Percentiles rank a stretch among this genome's conserved stretches.
phyloP scores from a whole-genome alignment of 192 early-diverging fungal genomes.

The Funneliformis mosseae region DNA sequence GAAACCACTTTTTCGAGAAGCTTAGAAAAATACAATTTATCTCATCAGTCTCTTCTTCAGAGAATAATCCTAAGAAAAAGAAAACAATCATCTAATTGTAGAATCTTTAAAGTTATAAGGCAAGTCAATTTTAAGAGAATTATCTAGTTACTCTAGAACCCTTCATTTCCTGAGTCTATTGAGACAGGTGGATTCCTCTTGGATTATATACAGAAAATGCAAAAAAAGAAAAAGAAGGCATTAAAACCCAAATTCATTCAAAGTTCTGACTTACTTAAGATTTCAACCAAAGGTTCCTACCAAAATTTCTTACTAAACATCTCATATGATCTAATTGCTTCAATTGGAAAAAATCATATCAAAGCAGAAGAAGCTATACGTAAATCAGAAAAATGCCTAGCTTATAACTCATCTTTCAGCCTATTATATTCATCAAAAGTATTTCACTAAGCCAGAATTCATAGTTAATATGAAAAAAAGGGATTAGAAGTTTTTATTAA shows the following conservation, averaged over 20 bases:
- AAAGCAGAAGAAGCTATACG: background rate
- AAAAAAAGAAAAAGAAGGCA: conserved; percentile 3
- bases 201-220: background rate
- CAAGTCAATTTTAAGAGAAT: background rate
- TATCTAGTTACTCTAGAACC: background rate
- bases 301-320: background rate
- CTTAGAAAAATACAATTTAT: too few species aligned
- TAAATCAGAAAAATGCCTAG: background rate
- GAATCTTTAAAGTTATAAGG: background rate
- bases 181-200: background rate
- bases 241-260: background rate
- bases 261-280: conserved; percentile 1
- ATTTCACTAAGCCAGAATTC: background rate
- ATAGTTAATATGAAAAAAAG: background rate
- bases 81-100: background rate
- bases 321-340: conserved; percentile 3
- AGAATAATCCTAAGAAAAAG: background rate
- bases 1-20: too few species aligned
- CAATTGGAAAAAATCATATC: conserved; percentile 4
- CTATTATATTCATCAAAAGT: background rate
- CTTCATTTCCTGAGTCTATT: background rate
- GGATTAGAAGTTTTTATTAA: background rate
- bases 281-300: background rate
- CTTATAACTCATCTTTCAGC: background rate
- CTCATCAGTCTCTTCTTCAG: too few species aligned